Evolutionary conservation across 148 eudicot genomes (phyloP).

Genomic region (Camellia japonica): DNA sequence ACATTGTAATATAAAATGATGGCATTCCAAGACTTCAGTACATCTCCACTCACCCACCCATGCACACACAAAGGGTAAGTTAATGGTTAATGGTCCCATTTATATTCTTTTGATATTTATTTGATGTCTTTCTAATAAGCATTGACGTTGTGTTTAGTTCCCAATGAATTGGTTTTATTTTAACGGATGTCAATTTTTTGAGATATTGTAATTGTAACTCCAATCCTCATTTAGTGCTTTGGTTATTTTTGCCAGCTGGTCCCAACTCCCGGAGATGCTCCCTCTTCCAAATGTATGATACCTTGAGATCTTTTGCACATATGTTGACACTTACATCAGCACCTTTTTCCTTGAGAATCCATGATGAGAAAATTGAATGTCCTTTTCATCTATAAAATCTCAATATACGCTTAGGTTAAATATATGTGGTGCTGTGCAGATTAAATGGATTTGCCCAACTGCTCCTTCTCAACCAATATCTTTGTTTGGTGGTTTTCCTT

Average conservation of each 20-base stretch:
- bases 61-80: neutral
- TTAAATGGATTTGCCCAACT: slow-evolving; percentile 96
- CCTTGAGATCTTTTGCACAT: slow-evolving; percentile 12
- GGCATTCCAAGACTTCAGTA: neutral
- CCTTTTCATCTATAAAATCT: neutral
- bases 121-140: neutral
- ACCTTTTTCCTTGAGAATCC: neutral
- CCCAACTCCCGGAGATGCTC: slow-evolving; percentile 84
- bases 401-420: slow-evolving; percentile 5
- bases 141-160: neutral
- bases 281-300: slow-evolving; percentile 86
- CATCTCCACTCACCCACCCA: too few relatives aligned
- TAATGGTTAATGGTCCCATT: neutral
- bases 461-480: slow-evolving; percentile 81
- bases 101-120: neutral
- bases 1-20: neutral
- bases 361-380: neutral
- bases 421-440: slow-evolving; percentile 45
- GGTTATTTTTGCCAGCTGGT: slow-evolving; percentile 60
- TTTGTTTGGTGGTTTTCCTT: slow-evolving; percentile 89
- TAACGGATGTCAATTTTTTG: neutral
- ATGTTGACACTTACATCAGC: neutral
- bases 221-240: neutral
- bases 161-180: neutral
- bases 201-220: neutral